Evolutionary conservation across 768 basidiomycete species (phyloP), one percentile per base, ranked within the genome.

Genomic region (Sarcodon aspratus): DNA sequence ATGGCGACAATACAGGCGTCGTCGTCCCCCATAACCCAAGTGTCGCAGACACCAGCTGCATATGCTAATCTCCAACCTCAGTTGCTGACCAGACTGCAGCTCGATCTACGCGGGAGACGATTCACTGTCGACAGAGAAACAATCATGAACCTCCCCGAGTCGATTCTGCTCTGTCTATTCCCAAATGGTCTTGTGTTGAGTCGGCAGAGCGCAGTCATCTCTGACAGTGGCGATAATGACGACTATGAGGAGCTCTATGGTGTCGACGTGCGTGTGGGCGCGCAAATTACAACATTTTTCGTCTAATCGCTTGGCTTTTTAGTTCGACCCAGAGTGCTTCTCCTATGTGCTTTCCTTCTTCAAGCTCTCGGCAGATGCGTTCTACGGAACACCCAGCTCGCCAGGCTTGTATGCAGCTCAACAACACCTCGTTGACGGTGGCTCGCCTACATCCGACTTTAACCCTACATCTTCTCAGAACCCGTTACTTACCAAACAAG

Each of bases 241-340:
- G 88, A 88, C 43, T 79, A 82, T 56, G 94, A 95, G 60, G 93
- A 97, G 60, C 80, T 97, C 21, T 98, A 96, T 64, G 88, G 77
- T 36, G 94, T 98, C 60, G 95, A 98, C 63, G 95, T 97, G 68
- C 69, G 93, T 83, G 37, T 40, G 32, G 15, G 36, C 36, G 43
- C 49, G 31, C 43, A 36, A 51, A 34, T 46, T 48, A 42, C 46
- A 51, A 37, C 51, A 36, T 35, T 52, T 50, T 48, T 43, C 52
- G 48, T 55, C 27, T 52, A 27, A 27, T 27, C 21, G 53, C 50
- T 31, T 48, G 40, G 42, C 50, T 44, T 48, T 46, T 52, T 46
- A 98, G 95, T 99, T 97, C 63, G 96, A 99, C 69, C 92, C 95
- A 48, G 85, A 91, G 40, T 97, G 94, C 66, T 96, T 99, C 68